These are phyloP conservation scores for Diaporthe ampelina DNA, from an alignment of 2,329 filamentous ascomycete genomes.

Conservation along the genomic window DNA sequence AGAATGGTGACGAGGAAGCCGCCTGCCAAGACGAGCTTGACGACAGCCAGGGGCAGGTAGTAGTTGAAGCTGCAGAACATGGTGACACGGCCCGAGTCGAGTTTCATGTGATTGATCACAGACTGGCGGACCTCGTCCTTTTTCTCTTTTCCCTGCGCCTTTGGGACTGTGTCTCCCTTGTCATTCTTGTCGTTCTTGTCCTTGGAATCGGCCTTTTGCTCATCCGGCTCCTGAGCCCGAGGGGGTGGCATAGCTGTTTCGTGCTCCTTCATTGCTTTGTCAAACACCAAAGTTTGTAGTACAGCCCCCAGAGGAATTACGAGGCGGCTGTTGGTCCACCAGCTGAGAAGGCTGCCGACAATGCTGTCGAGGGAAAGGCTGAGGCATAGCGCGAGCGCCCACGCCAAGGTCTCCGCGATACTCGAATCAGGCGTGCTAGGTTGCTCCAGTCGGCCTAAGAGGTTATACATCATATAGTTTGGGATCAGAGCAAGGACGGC, in stretches of 20 bases:
- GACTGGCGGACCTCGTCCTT: conserved; percentile 50
- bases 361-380: conserved; percentile 51
- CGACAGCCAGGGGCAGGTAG: conserved; percentile 52
- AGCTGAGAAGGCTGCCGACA: conserved; percentile 49
- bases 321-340: conserved; percentile 51
- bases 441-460: conserved; percentile 51
- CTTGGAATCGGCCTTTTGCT: conserved; percentile 39
- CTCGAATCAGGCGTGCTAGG: conserved; percentile 39
- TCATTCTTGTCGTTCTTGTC: conserved; percentile 35
- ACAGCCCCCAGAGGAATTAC: conserved; percentile 50
- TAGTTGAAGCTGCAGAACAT: conserved; percentile 44
- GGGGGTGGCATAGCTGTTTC: conserved; percentile 48
- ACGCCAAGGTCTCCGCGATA: conserved; percentile 48
- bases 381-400: conserved; percentile 50
- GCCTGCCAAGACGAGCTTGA: conserved; percentile 52
- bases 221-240: conserved; percentile 34
- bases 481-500: conserved; percentile 51
- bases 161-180: conserved; percentile 24
- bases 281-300: conserved; percentile 53
- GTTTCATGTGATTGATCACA: conserved; percentile 54
- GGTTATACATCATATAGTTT: conserved; percentile 53
- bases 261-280: conserved; percentile 53
- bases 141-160: conserved; percentile 39
- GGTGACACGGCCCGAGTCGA: conserved; percentile 49
- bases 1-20: conserved; percentile 49